Evolutionary conservation across 2,329 filamentous ascomycete genomes (phyloP), one percentile per base, ranked within the genome.

Genomic region (Colletotrichum eremochloae): DNA sequence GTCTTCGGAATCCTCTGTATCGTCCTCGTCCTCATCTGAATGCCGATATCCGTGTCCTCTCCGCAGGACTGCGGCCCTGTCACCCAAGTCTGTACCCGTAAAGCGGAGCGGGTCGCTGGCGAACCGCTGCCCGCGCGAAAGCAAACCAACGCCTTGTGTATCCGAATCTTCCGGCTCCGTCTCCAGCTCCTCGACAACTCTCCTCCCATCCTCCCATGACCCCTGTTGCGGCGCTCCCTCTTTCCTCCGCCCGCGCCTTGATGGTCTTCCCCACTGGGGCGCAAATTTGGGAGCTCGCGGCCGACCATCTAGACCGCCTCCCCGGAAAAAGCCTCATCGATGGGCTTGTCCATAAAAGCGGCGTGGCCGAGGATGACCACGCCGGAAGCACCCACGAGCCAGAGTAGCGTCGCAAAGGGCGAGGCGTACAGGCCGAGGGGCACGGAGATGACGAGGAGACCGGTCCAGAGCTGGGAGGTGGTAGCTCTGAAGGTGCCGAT

Each of bases 321-420:
- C 95, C 97, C 96, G 89, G 96, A 98, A 98, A 99, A 99, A 98
- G 95, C 95, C 95, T 97, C 96, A 92, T 98, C 96, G 88, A 98
- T 97, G 72, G 96, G 96, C 90, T 97, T 98, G 83, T 98, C 96
- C 93, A 98, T 92, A 82, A 98, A 91, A 75, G 95, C 89, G 77
- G 96, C 96, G 86, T 99, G 96, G 84, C 96, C 96, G 76, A 98
- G 87, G 77, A 98, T 97, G 81, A 92, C 94, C 82, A 98, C 94
- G 82, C 94, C 95, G 77, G 93, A 96, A 78, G 96, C 96, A 82
- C 96, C 96, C 80, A 98, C 94, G 81, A 99, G 89, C 96, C 96
- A 98, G 78, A 98, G 91, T 78, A 95, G 89, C 63, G 95, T 97
- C 79, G 89, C 83, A 82, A 98, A 91, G 73, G 94, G 94, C 75